These are phyloP conservation scores for Combretum micranthum DNA, from an alignment of 345 rosid genomes.

Conservation along the genomic window DNA sequence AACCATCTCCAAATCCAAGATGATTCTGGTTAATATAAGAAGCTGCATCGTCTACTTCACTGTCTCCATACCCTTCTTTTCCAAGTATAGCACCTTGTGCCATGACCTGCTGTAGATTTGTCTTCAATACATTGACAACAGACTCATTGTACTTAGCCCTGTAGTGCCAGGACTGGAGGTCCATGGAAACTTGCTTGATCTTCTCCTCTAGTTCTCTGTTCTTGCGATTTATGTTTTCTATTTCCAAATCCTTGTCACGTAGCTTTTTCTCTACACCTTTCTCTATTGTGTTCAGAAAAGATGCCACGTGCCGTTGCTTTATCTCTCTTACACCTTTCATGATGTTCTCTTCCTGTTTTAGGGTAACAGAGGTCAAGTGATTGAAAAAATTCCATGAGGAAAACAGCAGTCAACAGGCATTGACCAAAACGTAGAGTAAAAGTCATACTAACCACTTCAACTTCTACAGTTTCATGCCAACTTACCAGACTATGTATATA, in stretches of 20 bases:
- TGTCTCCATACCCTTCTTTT: constrained; percentile 79
- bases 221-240: constrained; percentile 51
- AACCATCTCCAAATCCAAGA: constrained; percentile 15
- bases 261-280: constrained; percentile 47
- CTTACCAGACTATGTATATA: no score
- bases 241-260: constrained; percentile 54
- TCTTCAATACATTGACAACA: constrained; percentile 49
- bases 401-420: not conserved
- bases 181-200: constrained; percentile 43
- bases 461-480: no score
- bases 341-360: constrained; percentile 48
- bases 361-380: constrained; percentile 1
- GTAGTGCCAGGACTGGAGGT: constrained; percentile 64
- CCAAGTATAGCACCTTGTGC: constrained; percentile 32
- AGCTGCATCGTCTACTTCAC: constrained; percentile 57
- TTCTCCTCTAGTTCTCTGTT: constrained; percentile 56
- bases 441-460: no score
- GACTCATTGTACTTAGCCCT: constrained; percentile 68
- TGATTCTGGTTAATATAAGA: constrained; percentile 35
- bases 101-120: constrained; percentile 57
- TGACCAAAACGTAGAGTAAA: no score
- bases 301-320: constrained; percentile 43
- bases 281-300: constrained; percentile 49
- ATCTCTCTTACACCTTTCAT: constrained; percentile 48
- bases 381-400: not conserved